Base-by-base conservation (phyloP, 768 basidiomycete species). In the Mrakia blollopis region DNA sequence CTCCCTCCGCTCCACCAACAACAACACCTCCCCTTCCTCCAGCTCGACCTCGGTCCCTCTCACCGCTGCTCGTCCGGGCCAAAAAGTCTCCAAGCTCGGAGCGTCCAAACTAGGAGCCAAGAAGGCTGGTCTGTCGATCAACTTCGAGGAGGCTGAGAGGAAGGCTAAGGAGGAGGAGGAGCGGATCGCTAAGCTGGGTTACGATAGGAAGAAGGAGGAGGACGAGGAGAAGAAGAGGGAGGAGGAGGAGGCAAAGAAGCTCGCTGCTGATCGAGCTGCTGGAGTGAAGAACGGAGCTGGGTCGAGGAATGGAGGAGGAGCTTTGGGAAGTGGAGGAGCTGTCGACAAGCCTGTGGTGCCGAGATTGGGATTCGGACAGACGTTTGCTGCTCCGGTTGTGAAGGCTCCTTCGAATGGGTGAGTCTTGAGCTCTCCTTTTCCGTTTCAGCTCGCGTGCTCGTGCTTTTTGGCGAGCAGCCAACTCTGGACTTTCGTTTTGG, bases 91-190 rank as follows among this genome's bases (percentile, higher is more conserved):
- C 14, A 84, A 90, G 80, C 87, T 91, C 21, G 92, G 92, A 37
- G 87, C 87, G 14, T 82, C 81, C 78, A 83, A 83, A 32, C 87
- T 94, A 1, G 95, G 96, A 21, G 97, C 95, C 13, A 91, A 91
- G 82, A 95, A 93, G 83, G 88, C 93, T 0, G 47, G 60, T 9
- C 57, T 76, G 11, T 88, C 91, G 1, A 90, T 98, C 80, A 90
- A 98, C 84, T 99, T 99, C 82, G 97, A 91, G 28, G 93, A 93
- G 80, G 97, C 94, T 0, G 95, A 98, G 83, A 87, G 91, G 39
- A 91, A 91, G 80, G 97, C 97, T 0, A 82, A 88, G 37, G 95
- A 94, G 81, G 97, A 98, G 83, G 94, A 93, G 35, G 95, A 95
- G 84, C 87, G 94, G 76, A 88, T 94, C 83, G 91, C 92, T 83